A percentile compares a stretch with the other conserved stretches of the same genome.
Evolutionary conservation across 352 stramenopile genomes (phyloP).

Genomic region (Globisporangium canariense): DNA sequence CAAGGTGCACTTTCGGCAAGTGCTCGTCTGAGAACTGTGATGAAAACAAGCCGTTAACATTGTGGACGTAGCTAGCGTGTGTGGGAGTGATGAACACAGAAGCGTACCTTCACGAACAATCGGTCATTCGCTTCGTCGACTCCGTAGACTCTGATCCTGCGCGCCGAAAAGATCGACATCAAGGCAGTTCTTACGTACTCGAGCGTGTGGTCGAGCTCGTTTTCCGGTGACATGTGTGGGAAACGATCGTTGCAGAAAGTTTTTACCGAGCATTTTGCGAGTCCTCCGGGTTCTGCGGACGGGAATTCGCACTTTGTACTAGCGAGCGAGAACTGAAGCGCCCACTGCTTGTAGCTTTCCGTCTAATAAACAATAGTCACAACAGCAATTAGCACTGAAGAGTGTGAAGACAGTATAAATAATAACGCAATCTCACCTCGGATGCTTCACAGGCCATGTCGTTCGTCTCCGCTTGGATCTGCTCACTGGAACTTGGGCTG

Average conservation of each 20-base stretch:
- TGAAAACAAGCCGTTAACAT: not conserved
- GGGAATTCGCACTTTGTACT: conserved; percentile 36
- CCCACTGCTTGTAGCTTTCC: conserved; percentile 76
- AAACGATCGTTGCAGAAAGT: conserved; percentile 76
- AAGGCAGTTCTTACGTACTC: conserved; percentile 64
- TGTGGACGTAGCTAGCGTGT: not conserved
- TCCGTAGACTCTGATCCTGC: conserved; percentile 60
- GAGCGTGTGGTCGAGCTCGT: conserved; percentile 73
- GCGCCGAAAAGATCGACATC: conserved; percentile 49
- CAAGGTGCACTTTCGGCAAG: conserved; percentile 34
- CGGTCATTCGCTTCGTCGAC: conserved; percentile 36
- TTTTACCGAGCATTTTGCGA: conserved; percentile 61
- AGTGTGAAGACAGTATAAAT: not conserved
- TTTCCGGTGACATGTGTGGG: conserved; percentile 70
- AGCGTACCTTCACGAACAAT: conserved; percentile 58
- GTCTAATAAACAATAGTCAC: conserved; percentile 21
- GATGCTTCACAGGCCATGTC: conserved; percentile 30
- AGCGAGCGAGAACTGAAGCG: conserved; percentile 56
- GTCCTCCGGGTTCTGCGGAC: conserved; percentile 30
- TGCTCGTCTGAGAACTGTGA: conserved; percentile 58
- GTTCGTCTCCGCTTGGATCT: conserved; percentile 45
- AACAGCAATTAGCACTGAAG: not conserved
- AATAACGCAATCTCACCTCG: conserved; percentile 25
- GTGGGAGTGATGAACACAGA: not conserved
- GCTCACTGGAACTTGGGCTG: conserved; percentile 20